Evolutionary conservation across 257 asterid species (phyloP).

Genomic region (Fraxinus anomala): DNA sequence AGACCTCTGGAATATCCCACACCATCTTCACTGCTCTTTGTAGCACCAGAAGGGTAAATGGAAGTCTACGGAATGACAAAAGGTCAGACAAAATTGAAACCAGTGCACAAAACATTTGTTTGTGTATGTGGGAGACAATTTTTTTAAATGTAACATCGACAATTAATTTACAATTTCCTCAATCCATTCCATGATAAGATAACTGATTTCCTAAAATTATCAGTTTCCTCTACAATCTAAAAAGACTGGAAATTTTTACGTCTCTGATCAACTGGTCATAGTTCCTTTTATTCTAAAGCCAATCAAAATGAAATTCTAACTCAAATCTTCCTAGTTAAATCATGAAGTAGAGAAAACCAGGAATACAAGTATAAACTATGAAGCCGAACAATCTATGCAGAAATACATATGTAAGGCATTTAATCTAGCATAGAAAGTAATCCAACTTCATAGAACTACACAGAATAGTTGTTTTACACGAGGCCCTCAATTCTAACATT

Average conservation of each 20-base stretch:
- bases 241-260: not conserved
- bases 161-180: not conserved
- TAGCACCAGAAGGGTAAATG: constrained; percentile 93
- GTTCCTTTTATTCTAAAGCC: not conserved
- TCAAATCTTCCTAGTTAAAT: not conserved
- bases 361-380: not conserved
- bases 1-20: constrained; percentile 76
- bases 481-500: not conserved
- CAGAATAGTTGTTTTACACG: not conserved
- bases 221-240: not conserved
- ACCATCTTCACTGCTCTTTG: constrained; percentile 88
- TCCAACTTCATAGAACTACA: not conserved
- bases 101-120: not conserved
- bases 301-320: not conserved
- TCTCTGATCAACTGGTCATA: not conserved
- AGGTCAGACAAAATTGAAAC: constrained; percentile 10
- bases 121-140: not conserved
- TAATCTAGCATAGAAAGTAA: not conserved
- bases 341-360: not conserved
- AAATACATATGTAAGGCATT: not conserved
- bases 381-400: not conserved
- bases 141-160: not conserved
- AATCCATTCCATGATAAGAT: not conserved
- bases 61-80: constrained; percentile 58
- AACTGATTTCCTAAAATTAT: not conserved